Percentiles rank a stretch among this genome's conserved stretches.
Conservation (phyloP, 176 grass and related monocot species). For the Triticum turgidum region DNA sequence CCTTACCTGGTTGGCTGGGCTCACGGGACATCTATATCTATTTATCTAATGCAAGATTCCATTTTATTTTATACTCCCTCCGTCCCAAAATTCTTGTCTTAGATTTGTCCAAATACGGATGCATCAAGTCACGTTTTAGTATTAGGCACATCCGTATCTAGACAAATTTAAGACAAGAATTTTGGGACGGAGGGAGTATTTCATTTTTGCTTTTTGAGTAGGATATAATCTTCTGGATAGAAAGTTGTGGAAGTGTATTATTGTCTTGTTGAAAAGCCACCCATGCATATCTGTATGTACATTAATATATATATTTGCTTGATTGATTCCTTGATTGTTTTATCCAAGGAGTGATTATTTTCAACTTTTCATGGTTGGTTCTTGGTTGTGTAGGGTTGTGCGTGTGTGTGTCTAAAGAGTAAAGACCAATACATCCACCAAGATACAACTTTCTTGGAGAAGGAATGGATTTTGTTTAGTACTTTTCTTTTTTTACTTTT, state of each 20-base stretch:
- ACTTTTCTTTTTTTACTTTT: neutral
- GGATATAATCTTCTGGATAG: neutral
- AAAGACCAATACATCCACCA: neutral
- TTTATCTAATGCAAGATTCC: conserved; percentile 8
- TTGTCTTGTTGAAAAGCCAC: neutral
- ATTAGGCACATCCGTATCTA: too few species aligned
- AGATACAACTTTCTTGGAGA: neutral
- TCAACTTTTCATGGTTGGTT: neutral
- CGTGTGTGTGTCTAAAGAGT: neutral
- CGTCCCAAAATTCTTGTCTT: too few species aligned
- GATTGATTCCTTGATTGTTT: neutral
- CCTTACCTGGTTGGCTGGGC: neutral
- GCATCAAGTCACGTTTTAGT: too few species aligned
- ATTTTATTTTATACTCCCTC: neutral
- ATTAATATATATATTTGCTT: neutral
- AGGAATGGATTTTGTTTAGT: neutral
- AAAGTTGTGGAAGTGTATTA: neutral
- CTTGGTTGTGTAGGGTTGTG: neutral
- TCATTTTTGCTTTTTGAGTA: neutral
- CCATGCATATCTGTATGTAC: neutral
- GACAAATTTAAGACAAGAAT: too few species aligned
- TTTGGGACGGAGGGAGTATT: neutral
- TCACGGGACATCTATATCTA: neutral
- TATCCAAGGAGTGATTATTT: neutral
- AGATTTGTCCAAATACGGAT: too few species aligned